These are phyloP conservation scores for Zoysia matrella DNA, from an alignment of 202 grass and related monocot genomes.

Conservation along the genomic window DNA sequence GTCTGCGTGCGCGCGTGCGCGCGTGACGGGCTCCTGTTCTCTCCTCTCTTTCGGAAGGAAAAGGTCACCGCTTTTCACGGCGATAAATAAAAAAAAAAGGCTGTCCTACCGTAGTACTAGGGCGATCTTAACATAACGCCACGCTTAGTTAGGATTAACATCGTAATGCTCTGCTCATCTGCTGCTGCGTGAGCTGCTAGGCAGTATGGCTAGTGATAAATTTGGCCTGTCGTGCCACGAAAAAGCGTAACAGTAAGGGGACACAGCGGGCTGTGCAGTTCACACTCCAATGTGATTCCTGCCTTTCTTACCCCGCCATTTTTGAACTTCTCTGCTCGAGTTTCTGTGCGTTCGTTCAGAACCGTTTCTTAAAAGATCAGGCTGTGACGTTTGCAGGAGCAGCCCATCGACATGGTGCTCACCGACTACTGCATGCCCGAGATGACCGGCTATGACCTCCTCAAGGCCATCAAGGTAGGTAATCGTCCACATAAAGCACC, in stretches of 20 bases:
- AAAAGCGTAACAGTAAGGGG: constrained; percentile 22
- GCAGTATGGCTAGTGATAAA: background rate
- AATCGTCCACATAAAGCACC: background rate
- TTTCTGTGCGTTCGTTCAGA: constrained; percentile 9
- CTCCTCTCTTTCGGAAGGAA: constrained; percentile 25
- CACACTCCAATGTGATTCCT: background rate
- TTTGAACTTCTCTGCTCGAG: background rate
- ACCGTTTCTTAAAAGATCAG: background rate
- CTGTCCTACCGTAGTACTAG: constrained; percentile 7
- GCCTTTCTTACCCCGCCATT: background rate
- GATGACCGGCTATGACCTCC: constrained; percentile 97
- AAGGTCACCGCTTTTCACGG: constrained; percentile 56
- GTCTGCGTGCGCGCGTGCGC: background rate
- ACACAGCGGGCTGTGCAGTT: background rate
- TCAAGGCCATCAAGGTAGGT: constrained; percentile 86
- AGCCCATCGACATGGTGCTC: constrained; percentile 88
- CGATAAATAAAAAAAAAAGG: background rate
- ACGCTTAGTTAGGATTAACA: background rate
- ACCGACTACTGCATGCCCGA: constrained; percentile 99
- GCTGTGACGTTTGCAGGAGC: constrained; percentile 53
- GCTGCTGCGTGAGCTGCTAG: background rate
- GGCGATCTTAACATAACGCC: constrained; percentile 22
- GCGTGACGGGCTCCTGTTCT: constrained; percentile 46
- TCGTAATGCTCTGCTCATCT: background rate
- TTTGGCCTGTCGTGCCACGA: background rate